Conservation (phyloP, 371 early-diverging fungal genomes). For the Mucor lusitanicus region DNA sequence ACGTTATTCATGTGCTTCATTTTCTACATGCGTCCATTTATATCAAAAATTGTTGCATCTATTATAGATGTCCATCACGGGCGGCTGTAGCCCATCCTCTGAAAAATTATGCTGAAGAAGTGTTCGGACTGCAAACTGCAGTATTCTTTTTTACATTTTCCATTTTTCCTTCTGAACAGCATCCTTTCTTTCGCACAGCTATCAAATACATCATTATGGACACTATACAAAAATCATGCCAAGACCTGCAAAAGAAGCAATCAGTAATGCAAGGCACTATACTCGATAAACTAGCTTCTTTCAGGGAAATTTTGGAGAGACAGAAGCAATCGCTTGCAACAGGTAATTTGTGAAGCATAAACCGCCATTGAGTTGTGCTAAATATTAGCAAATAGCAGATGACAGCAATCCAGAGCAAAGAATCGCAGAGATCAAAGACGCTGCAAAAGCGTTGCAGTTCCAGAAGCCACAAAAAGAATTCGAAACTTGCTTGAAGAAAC, state of each 20-base stretch:
- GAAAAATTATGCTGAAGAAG: not conserved
- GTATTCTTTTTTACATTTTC: not conserved
- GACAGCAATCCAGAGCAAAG: not conserved
- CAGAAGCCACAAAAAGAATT: slow-evolving; percentile 72
- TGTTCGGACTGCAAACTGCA: not conserved
- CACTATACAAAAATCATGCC: slow-evolving; percentile 18
- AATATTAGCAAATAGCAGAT: not conserved
- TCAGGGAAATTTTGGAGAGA: slow-evolving; percentile 19
- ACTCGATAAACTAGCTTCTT: slow-evolving; percentile 13
- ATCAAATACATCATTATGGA: slow-evolving; percentile 18
- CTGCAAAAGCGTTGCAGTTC: slow-evolving; percentile 28
- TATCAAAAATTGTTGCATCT: too few species aligned
- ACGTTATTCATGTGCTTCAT: too few species aligned
- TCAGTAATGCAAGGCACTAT: slow-evolving; percentile 21
- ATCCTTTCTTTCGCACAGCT: slow-evolving; percentile 4
- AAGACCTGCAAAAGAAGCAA: slow-evolving; percentile 22
- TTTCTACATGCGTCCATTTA: too few species aligned
- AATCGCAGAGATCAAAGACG: slow-evolving; percentile 17
- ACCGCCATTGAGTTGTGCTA: not conserved
- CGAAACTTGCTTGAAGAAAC: slow-evolving; percentile 61
- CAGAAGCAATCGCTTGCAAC: slow-evolving; percentile 25
- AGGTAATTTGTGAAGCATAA: slow-evolving; percentile 17
- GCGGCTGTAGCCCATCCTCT: too few species aligned
- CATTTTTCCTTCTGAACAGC: not conserved
- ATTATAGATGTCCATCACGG: too few species aligned